Percentiles rank a stretch among this genome's conserved stretches.
Evolutionary conservation across 2,329 filamentous ascomycete genomes (phyloP).

Genomic region (Colletotrichum zoysiae): DNA sequence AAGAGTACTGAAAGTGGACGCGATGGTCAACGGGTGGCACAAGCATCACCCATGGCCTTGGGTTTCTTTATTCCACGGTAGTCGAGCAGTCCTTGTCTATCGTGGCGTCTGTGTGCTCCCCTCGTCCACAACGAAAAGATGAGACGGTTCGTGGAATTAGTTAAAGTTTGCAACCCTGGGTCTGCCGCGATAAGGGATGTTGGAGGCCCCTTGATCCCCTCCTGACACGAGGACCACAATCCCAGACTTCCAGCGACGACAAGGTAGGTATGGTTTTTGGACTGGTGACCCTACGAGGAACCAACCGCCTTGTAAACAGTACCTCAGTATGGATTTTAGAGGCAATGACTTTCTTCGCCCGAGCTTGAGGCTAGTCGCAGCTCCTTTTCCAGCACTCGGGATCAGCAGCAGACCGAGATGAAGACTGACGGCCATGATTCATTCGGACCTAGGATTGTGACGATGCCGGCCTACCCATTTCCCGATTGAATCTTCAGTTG

Average conservation of each 20-base stretch:
- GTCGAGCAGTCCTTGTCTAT: not conserved
- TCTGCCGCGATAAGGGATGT: slow-evolving; percentile 19
- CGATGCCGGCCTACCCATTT: not conserved
- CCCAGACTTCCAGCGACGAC: not conserved
- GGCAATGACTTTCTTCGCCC: not conserved
- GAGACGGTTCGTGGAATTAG: slow-evolving; percentile 33
- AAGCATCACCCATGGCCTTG: not conserved
- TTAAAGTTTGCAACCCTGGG: slow-evolving; percentile 14
- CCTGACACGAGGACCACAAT: not conserved
- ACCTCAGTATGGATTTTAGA: no score
- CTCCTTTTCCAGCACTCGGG: not conserved
- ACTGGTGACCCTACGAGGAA: no score
- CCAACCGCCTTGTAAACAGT: no score
- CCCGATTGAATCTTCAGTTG: not conserved
- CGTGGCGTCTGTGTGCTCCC: slow-evolving; percentile 20
- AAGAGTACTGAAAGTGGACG: not conserved
- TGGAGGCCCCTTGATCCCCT: not conserved
- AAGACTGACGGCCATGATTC: not conserved
- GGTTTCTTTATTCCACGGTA: not conserved
- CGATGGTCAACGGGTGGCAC: not conserved
- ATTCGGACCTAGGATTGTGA: not conserved
- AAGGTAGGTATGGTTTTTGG: not conserved
- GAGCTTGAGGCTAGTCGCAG: not conserved
- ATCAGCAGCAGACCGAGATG: not conserved
- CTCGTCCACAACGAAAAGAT: not conserved